A percentile compares a stretch with the other conserved stretches of the same genome.
Conservation (phyloP, 371 early-diverging fungal genomes). For the Ordospora colligata region DNA sequence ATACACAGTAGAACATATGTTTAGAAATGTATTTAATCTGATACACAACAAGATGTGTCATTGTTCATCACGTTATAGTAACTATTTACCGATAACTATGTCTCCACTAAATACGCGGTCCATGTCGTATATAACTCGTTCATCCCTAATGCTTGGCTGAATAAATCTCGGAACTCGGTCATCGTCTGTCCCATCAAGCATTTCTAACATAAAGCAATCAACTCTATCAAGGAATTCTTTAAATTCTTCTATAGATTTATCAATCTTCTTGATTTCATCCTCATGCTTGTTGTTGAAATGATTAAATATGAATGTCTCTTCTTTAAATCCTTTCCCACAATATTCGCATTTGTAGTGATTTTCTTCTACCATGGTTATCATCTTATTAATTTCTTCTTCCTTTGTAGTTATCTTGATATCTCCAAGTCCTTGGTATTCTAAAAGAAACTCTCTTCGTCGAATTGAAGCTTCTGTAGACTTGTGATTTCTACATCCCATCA, state of each 20-base stretch:
- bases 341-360: conserved; percentile 15
- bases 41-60: too few relatives aligned
- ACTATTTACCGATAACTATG: background rate
- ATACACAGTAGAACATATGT: too few relatives aligned
- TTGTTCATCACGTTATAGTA: too few relatives aligned
- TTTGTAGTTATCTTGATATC: background rate
- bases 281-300: conserved; percentile 20
- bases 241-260: conserved; percentile 10
- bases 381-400: conserved; percentile 9
- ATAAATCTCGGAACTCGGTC: conserved; percentile 1
- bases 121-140: conserved; percentile 22
- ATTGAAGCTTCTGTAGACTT: background rate
- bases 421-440: background rate
- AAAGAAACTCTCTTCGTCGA: conserved; percentile 13
- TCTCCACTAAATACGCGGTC: conserved; percentile 26
- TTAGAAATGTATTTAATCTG: too few relatives aligned
- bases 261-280: conserved; percentile 1
- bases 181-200: conserved; percentile 15
- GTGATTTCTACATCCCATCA: conserved; percentile 7
- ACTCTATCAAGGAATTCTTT: background rate
- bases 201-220: background rate
- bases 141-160: background rate
- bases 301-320: conserved; percentile 3
- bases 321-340: conserved; percentile 24
- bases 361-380: conserved; percentile 19